Evolutionary conservation across 2,329 filamentous ascomycete genomes (phyloP).

Genomic region (Thelonectria rubi): DNA sequence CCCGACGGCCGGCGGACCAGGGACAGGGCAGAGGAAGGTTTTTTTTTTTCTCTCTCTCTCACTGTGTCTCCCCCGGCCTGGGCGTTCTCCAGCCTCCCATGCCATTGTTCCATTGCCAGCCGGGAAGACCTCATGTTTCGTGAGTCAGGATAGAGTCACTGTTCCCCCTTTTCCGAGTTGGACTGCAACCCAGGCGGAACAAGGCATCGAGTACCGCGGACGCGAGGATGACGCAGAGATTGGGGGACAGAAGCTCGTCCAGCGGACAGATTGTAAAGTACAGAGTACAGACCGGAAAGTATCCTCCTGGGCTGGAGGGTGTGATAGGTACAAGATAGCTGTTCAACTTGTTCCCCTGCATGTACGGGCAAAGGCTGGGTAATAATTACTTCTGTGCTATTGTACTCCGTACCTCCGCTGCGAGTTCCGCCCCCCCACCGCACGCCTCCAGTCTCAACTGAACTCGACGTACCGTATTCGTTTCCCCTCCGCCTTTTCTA

Average conservation of each 20-base stretch:
- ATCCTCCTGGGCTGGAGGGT: too few species aligned
- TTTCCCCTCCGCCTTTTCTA: constrained; percentile 40
- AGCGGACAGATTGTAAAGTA: too few species aligned
- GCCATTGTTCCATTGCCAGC: too few species aligned
- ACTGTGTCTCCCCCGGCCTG: background rate
- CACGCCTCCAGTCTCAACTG: too few species aligned
- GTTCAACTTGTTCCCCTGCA: constrained; percentile 9
- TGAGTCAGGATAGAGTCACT: background rate
- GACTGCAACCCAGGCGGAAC: background rate
- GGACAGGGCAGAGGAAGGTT: background rate
- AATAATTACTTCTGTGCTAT: too few species aligned
- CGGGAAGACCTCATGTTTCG: background rate
- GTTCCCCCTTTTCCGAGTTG: background rate
- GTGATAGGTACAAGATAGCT: too few species aligned
- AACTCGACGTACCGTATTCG: constrained; percentile 40
- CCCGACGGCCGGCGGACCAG: constrained; percentile 18
- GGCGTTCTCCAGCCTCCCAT: constrained; percentile 8
- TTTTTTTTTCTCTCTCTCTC: background rate
- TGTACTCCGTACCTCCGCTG: background rate
- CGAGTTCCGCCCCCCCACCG: constrained; percentile 20
- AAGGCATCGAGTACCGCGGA: background rate
- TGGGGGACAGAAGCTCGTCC: too few species aligned
- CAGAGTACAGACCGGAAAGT: too few species aligned
- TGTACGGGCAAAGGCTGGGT: too few species aligned
- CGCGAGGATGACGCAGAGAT: background rate